Conservation (phyloP, 2,329 filamentous ascomycete species). For the Penicillium sp. region DNA sequence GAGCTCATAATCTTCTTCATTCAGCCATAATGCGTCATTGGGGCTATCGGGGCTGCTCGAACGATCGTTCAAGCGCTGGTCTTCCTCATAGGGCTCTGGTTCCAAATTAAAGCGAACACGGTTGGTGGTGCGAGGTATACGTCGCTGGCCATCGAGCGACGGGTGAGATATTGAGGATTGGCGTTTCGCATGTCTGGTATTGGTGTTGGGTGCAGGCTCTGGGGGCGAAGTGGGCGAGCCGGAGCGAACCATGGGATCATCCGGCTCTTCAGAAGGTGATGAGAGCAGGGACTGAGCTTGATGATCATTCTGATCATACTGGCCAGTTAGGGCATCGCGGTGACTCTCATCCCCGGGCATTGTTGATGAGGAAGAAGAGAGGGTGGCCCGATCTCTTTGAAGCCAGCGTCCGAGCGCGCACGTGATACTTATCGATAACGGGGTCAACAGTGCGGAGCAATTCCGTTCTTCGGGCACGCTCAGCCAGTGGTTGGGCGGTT, state of each 20-base stretch:
- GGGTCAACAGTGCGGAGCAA: no score
- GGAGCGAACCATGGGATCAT: conserved; percentile 28
- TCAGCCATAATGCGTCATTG: conserved; percentile 45
- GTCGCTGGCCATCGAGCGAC: conserved; percentile 39
- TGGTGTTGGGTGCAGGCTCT: conserved; percentile 15
- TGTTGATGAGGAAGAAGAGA: conserved; percentile 32
- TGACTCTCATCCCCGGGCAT: conserved; percentile 43
- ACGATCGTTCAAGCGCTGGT: conserved; percentile 33
- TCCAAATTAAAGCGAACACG: conserved; percentile 71
- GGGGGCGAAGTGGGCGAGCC: conserved; percentile 22
- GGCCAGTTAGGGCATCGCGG: conserved; percentile 33
- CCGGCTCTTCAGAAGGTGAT: conserved; percentile 28
- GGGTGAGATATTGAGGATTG: conserved; percentile 45
- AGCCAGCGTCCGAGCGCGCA: conserved; percentile 23
- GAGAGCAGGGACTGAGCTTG: conserved; percentile 37
- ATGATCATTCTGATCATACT: conserved; percentile 27
- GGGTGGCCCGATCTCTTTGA: conserved; percentile 19
- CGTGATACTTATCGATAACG: conserved; percentile 27
- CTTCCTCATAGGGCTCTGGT: conserved; percentile 28
- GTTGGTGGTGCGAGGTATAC: conserved; percentile 62
- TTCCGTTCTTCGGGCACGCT: no score
- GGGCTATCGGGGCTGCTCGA: conserved; percentile 28
- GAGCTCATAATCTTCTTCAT: conserved; percentile 61
- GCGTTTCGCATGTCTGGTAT: conserved; percentile 25
- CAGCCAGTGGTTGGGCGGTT: no score